A percentile compares a stretch with the other conserved stretches of the same genome.
Conservation (phyloP, 2,329 filamentous ascomycete species). For the Epichloe bromicola region DNA sequence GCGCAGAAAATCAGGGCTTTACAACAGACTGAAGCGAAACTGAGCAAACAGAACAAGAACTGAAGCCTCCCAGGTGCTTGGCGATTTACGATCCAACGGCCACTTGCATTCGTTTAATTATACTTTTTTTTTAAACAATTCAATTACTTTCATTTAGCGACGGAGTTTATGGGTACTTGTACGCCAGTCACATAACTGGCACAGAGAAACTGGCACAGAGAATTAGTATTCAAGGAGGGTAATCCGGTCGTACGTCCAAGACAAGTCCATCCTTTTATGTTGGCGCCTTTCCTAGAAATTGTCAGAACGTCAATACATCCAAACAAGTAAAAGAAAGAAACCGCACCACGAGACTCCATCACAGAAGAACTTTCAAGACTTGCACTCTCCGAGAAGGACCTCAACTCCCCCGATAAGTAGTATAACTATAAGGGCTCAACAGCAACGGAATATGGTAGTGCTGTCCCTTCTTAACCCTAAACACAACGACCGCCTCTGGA, state of each 20-base stretch:
- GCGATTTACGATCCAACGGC: constrained; percentile 8
- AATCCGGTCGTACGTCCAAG: no score
- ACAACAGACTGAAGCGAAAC: constrained; percentile 6
- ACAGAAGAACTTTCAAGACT: neutral
- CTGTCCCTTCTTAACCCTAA: constrained; percentile 42
- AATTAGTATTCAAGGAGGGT: no score
- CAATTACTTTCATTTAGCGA: constrained; percentile 7
- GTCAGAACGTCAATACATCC: no score
- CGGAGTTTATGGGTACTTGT: constrained; percentile 8
- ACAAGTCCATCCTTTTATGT: no score
- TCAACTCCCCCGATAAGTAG: constrained; percentile 64
- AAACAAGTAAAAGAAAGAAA: no score
- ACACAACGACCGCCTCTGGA: constrained; percentile 43
- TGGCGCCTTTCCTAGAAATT: no score
- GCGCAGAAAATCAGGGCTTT: constrained; percentile 14
- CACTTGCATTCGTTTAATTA: neutral
- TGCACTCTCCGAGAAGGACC: neutral
- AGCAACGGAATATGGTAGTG: constrained; percentile 72
- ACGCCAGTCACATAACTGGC: no score
- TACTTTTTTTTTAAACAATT: no score
- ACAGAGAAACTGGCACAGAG: no score
- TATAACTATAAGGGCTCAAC: constrained; percentile 67
- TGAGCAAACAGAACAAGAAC: neutral
- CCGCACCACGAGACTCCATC: no score
- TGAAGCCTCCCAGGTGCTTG: neutral